Percentiles rank a stretch among this genome's conserved stretches.
phyloP scores from a whole-genome alignment of 768 basidiomycete genomes.

The Astraeus odoratus region DNA sequence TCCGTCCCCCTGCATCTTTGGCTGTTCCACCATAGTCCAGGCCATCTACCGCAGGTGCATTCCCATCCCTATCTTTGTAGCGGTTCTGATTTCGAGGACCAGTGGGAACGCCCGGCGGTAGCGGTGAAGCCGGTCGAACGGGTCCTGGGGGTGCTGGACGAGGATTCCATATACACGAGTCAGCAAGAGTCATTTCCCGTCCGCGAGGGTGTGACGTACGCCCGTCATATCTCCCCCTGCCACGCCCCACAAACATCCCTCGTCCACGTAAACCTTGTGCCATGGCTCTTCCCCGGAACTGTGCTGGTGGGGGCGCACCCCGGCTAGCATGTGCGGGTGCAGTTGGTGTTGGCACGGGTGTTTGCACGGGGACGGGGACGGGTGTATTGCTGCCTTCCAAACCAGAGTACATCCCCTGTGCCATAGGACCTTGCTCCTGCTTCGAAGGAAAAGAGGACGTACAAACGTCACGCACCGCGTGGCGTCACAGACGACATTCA shows the following conservation, averaged over 20 bases:
- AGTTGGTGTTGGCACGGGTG: conserved; percentile 25
- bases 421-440: conserved; percentile 57
- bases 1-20: conserved; percentile 39
- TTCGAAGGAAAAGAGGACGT: conserved; percentile 11
- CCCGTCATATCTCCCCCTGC: conserved; percentile 32
- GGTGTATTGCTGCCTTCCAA: conserved; percentile 52
- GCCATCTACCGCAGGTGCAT: conserved; percentile 83
- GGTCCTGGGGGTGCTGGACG: conserved; percentile 40
- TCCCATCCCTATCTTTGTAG: conserved; percentile 84
- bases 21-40: conserved; percentile 72
- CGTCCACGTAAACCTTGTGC: conserved; percentile 38
- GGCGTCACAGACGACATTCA: conserved; percentile 28
- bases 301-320: conserved; percentile 29
- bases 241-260: conserved; percentile 34
- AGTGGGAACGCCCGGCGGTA: conserved; percentile 82
- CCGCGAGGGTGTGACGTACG: conserved; percentile 25
- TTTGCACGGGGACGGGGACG: conserved; percentile 35
- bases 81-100: conserved; percentile 85
- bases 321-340: conserved; percentile 25
- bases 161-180: conserved; percentile 1
- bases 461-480: conserved; percentile 12
- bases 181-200: background rate
- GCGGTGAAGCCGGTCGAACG: conserved; percentile 73
- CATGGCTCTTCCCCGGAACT: conserved; percentile 40
- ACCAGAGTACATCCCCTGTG: conserved; percentile 60